Conservation (phyloP, 148 eudicot genomes). For the Rhododendron ovatum region DNA sequence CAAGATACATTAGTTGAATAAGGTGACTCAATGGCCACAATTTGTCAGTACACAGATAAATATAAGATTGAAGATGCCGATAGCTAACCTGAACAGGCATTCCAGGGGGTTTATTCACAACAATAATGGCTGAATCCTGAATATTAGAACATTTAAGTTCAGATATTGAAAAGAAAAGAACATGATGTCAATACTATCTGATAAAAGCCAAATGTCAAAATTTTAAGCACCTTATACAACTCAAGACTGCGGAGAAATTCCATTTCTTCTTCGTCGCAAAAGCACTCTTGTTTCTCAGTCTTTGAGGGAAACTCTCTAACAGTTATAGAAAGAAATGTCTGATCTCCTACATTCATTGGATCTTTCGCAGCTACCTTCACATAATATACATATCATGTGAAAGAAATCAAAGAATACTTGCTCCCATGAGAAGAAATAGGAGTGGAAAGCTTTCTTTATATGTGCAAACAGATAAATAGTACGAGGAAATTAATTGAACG, state of each 20-base stretch:
- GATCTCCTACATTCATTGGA: conserved; percentile 62
- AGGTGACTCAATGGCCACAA: conserved; percentile 1
- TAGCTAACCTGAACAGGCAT: conserved; percentile 85
- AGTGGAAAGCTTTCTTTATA: not conserved
- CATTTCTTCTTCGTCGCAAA: conserved; percentile 54
- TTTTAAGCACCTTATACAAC: conserved; percentile 67
- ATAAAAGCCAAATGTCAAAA: not conserved
- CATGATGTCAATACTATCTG: not conserved
- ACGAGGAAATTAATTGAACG: not conserved
- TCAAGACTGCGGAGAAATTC: conserved; percentile 57
- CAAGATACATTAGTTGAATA: not conserved
- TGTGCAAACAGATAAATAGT: not conserved
- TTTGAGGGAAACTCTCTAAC: conserved; percentile 39
- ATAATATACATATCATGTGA: conserved; percentile 11
- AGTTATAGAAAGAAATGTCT: conserved; percentile 61
- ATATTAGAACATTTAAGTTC: not conserved
- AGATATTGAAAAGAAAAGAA: not conserved
- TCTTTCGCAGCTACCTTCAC: conserved; percentile 81
- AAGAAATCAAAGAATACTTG: not conserved
- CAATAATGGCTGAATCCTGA: conserved; percentile 87
- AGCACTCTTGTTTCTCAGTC: conserved; percentile 24
- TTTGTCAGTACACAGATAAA: not conserved
- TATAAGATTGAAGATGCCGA: not conserved
- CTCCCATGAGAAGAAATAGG: not conserved
- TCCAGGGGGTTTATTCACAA: conserved; percentile 87